phyloP scores from a whole-genome alignment of 2,329 filamentous ascomycete species.

The Colletotrichum caudatum region DNA sequence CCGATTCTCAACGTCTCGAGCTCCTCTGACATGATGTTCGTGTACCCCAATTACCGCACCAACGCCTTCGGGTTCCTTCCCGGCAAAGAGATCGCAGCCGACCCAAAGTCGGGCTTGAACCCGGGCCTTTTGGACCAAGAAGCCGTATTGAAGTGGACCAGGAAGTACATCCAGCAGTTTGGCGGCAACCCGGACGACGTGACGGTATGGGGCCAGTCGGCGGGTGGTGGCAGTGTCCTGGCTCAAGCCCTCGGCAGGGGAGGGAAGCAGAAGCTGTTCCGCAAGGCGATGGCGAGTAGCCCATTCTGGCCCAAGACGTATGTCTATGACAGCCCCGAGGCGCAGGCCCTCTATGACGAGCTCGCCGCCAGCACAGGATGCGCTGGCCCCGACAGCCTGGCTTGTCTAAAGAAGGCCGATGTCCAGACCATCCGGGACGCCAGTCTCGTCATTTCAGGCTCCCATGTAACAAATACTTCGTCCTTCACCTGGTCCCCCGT shows the following conservation, averaged over 20 bases:
- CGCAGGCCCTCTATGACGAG: conserved; percentile 63
- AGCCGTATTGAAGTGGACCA: conserved; percentile 47
- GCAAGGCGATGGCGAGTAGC: conserved; percentile 53
- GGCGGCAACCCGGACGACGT: conserved; percentile 46
- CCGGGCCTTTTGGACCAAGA: conserved; percentile 57
- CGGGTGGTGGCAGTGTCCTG: conserved; percentile 44
- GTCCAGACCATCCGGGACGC: conserved; percentile 66
- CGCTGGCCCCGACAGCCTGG: conserved; percentile 57
- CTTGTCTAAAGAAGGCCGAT: conserved; percentile 66
- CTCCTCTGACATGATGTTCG: conserved; percentile 60
- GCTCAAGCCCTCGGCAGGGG: conserved; percentile 39
- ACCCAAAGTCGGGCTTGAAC: conserved; percentile 61
- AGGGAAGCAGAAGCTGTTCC: conserved; percentile 43
- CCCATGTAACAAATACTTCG: conserved; percentile 65
- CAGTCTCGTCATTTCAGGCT: conserved; percentile 59
- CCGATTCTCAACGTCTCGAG: conserved; percentile 68
- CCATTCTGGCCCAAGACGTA: conserved; percentile 73
- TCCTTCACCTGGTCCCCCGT: conserved; percentile 72
- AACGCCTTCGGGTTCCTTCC: conserved; percentile 69
- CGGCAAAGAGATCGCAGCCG: conserved; percentile 59
- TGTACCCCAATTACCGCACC: conserved; percentile 65
- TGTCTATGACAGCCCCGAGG: conserved; percentile 60
- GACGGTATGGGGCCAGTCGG: conserved; percentile 48
- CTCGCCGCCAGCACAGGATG: conserved; percentile 63
- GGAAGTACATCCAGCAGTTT: conserved; percentile 46